phyloP scores from a whole-genome alignment of 192 early-diverging fungal species.

The Chytriomyces sp. region DNA sequence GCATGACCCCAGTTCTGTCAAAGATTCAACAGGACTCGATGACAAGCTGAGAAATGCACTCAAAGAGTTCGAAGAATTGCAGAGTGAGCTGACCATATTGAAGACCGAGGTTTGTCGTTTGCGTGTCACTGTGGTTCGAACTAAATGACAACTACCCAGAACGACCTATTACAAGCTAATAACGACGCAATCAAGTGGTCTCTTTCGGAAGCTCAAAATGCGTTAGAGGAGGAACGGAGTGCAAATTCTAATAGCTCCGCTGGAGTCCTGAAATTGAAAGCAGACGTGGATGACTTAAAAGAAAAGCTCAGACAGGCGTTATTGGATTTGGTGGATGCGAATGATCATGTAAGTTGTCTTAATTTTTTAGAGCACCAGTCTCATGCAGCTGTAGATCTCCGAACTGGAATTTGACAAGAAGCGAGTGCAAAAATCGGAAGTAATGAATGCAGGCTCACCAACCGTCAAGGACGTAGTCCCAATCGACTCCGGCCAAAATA shows the following conservation, averaged over 20 bases:
- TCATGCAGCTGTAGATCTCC: not conserved
- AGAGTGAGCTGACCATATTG: not conserved
- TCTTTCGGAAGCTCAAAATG: not conserved
- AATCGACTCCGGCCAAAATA: not conserved
- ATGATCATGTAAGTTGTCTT: constrained; percentile 12
- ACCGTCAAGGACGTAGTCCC: not conserved
- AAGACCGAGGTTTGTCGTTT: not conserved
- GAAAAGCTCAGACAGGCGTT: constrained; percentile 8
- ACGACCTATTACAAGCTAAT: not conserved
- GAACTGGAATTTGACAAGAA: constrained; percentile 1
- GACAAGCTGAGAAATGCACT: no score
- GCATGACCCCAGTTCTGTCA: not conserved
- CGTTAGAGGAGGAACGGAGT: not conserved
- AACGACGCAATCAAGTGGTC: constrained; percentile 13
- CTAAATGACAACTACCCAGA: not conserved
- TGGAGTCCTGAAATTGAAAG: not conserved
- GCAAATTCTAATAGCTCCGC: not conserved
- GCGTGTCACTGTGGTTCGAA: not conserved
- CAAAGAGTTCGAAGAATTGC: not conserved
- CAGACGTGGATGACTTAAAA: not conserved
- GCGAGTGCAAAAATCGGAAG: not conserved
- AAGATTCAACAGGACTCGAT: not conserved
- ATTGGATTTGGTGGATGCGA: constrained; percentile 18
- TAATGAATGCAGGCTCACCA: not conserved
- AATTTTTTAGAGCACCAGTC: not conserved